Evolutionary conservation across 805 yeast species (phyloP).

Genomic region (Kockiozyma suomiensis): DNA sequence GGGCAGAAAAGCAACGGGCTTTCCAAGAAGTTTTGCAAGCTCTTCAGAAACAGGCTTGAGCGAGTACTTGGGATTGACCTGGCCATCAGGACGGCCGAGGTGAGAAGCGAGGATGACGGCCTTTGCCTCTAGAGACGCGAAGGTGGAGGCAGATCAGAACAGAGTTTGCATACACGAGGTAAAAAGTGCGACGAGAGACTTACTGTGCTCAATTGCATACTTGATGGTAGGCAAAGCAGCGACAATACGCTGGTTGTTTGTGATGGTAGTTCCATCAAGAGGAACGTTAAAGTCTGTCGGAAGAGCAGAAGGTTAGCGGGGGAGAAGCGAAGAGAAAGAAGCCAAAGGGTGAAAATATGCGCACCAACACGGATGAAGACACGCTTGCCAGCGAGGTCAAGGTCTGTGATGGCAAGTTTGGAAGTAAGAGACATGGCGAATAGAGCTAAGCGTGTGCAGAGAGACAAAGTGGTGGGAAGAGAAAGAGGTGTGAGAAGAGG

Average conservation of each 20-base stretch:
- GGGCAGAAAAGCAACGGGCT: conserved; percentile 75
- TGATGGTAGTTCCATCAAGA: conserved; percentile 92
- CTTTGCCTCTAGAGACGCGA: conserved; percentile 63
- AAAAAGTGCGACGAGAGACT: neutral
- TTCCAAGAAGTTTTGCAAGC: conserved; percentile 73
- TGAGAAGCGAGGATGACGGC: conserved; percentile 93
- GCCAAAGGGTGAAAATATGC: conserved; percentile 18
- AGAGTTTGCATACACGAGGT: neutral
- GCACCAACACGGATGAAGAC: conserved; percentile 97
- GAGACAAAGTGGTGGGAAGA: neutral
- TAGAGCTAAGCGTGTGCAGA: neutral
- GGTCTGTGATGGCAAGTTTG: conserved; percentile 91
- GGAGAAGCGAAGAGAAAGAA: neutral
- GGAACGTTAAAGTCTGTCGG: conserved; percentile 49
- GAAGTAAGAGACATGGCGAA: conserved; percentile 83
- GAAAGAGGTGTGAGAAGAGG: neutral
- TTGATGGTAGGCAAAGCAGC: conserved; percentile 99
- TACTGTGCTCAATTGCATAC: conserved; percentile 78
- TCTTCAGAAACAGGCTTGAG: conserved; percentile 92
- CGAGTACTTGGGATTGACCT: conserved; percentile 80
- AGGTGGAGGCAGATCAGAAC: neutral
- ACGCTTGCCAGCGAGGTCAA: conserved; percentile 83
- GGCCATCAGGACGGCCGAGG: conserved; percentile 99
- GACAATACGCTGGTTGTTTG: conserved; percentile 99
- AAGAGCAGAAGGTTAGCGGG: neutral